Evolutionary conservation across 75 land plant genomes (phyloP).

Genomic region (Selaginella moellendorffii): DNA sequence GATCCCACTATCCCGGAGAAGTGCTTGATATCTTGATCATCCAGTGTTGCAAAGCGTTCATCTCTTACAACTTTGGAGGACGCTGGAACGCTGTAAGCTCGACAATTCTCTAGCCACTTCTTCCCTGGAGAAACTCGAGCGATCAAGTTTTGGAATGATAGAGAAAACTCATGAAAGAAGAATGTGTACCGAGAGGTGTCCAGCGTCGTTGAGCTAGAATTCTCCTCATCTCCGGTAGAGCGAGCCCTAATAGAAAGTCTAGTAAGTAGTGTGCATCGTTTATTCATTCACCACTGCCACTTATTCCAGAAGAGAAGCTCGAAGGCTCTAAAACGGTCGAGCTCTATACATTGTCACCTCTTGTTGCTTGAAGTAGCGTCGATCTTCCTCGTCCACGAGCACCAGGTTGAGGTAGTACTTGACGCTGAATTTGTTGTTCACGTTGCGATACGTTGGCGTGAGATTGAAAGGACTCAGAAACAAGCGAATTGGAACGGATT

Average conservation of each 20-base stretch:
- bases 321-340: constrained; percentile 36
- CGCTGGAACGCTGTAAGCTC: too few species aligned
- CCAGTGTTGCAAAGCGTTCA: constrained; percentile 41
- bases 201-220: too few species aligned
- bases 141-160: too few species aligned
- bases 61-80: constrained; percentile 25
- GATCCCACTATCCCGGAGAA: constrained; percentile 56
- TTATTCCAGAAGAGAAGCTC: not conserved
- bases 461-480: not conserved
- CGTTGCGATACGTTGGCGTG: constrained; percentile 6
- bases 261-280: too few species aligned
- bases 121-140: too few species aligned
- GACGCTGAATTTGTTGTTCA: not conserved
- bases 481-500: not conserved
- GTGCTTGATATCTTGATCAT: constrained; percentile 42
- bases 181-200: too few species aligned
- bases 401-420: constrained; percentile 5
- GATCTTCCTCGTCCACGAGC: constrained; percentile 3
- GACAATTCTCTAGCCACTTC: too few species aligned
- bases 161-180: too few species aligned
- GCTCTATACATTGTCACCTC: constrained; percentile 3
- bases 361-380: constrained; percentile 8
- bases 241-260: too few species aligned
- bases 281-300: too few species aligned
- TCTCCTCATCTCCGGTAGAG: too few species aligned